Conservation (phyloP, 371 early-diverging fungal species). For the Mortierella sp. region DNA sequence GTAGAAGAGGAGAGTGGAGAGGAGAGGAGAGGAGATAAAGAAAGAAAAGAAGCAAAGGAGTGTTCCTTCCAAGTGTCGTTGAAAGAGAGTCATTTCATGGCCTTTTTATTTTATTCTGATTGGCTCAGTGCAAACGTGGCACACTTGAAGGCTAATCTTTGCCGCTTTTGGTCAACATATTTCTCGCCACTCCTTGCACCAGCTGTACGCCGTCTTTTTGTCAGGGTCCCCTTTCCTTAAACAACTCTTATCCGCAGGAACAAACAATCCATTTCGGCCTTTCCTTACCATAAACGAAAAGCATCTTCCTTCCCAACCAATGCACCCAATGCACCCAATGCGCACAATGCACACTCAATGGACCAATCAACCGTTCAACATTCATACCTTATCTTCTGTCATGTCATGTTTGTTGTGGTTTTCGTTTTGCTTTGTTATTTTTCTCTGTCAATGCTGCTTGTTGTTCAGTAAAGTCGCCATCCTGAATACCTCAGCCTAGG, state of each 20-base stretch:
- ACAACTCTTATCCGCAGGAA: too few relatives aligned
- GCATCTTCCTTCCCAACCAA: too few relatives aligned
- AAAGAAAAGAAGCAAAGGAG: neutral
- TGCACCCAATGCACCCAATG: neutral
- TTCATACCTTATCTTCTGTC: neutral
- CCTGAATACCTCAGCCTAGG: too few relatives aligned
- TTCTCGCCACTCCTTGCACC: too few relatives aligned
- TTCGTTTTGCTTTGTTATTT: too few relatives aligned
- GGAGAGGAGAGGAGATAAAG: neutral
- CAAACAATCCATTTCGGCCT: too few relatives aligned
- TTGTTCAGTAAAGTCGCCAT: too few relatives aligned
- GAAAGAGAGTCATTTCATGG: neutral
- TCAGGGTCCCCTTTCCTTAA: too few relatives aligned
- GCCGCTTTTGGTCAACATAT: conserved; percentile 9
- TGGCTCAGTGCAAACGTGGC: conserved; percentile 5
- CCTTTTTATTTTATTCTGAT: neutral
- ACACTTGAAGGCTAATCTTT: neutral
- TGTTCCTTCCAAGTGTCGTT: too few relatives aligned
- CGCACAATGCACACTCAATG: neutral
- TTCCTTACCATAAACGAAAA: too few relatives aligned
- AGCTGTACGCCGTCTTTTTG: too few relatives aligned
- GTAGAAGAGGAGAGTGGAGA: neutral
- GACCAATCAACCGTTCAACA: neutral
- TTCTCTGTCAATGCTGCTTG: neutral
- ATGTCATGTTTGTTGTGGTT: neutral